Conservation (phyloP, 1,139 yeast genomes). For the Petasospora fabianii region DNA sequence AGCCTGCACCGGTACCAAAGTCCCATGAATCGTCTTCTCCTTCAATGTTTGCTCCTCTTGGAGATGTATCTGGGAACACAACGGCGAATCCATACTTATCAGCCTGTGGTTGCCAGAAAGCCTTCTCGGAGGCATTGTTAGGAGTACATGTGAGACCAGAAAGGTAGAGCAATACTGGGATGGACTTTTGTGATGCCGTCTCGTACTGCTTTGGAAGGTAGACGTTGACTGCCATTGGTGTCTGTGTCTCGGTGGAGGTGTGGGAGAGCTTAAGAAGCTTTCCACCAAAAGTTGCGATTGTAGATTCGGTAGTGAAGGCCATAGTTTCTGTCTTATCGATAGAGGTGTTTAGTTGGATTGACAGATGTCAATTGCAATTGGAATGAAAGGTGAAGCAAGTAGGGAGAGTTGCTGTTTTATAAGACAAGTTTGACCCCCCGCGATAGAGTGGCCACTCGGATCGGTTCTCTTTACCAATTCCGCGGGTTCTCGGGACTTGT, state of each 20-base stretch:
- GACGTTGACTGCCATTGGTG: conserved; percentile 79
- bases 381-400: too few species aligned
- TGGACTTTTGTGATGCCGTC: conserved; percentile 29
- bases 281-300: conserved; percentile 73
- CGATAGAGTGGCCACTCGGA: conserved; percentile 1
- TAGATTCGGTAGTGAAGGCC: conserved; percentile 52
- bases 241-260: conserved; percentile 58
- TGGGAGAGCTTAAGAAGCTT: conserved; percentile 72
- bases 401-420: too few species aligned
- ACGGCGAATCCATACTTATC: conserved; percentile 79
- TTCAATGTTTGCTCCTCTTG: conserved; percentile 80
- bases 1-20: conserved; percentile 95
- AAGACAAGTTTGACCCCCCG: too few species aligned
- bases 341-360: too few species aligned
- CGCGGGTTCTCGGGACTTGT: background rate
- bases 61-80: conserved; percentile 95
- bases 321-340: too few species aligned
- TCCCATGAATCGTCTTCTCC: conserved; percentile 88
- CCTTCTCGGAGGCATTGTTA: conserved; percentile 92
- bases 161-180: conserved; percentile 76
- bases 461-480: background rate
- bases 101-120: conserved; percentile 81
- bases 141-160: conserved; percentile 95
- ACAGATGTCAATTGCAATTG: too few species aligned
- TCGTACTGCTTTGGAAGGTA: conserved; percentile 64